Evolutionary conservation across 495 filamentous ascomycete species (phyloP).

Genomic region (Neurospora cerealis): DNA sequence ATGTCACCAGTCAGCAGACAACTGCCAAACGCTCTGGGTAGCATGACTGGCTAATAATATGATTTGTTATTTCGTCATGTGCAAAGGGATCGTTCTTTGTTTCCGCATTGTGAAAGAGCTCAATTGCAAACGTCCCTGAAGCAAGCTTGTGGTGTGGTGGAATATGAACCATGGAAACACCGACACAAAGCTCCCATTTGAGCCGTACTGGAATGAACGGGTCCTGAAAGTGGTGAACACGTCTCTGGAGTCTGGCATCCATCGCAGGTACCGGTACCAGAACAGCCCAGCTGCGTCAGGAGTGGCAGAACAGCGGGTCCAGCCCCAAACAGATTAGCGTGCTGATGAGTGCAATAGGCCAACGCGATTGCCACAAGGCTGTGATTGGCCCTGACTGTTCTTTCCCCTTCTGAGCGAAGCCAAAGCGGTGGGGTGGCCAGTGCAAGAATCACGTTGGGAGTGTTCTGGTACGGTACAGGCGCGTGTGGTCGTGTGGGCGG

Average conservation of each 20-base stretch:
- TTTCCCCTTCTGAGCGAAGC: not conserved
- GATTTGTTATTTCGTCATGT: not conserved
- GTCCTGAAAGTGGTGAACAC: not conserved
- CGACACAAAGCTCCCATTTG: not conserved
- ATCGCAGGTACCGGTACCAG: not conserved
- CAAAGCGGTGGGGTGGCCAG: not conserved
- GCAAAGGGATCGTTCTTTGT: not conserved
- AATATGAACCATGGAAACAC: not conserved
- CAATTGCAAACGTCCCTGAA: not conserved
- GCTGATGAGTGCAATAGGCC: not conserved
- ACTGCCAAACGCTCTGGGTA: not conserved
- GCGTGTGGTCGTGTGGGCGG: not conserved
- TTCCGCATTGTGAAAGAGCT: not conserved
- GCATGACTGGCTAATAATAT: not conserved
- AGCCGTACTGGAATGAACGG: not conserved
- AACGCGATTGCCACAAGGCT: not conserved
- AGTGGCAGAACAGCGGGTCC: not conserved
- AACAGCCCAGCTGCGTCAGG: not conserved
- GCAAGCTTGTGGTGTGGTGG: not conserved
- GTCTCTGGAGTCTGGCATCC: not conserved
- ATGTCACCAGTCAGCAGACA: not conserved
- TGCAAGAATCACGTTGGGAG: not conserved
- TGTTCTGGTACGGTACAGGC: not conserved
- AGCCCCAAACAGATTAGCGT: not conserved
- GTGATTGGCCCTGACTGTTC: not conserved